phyloP scores from a whole-genome alignment of 352 stramenopile genomes.

The Pythium graminicola region DNA sequence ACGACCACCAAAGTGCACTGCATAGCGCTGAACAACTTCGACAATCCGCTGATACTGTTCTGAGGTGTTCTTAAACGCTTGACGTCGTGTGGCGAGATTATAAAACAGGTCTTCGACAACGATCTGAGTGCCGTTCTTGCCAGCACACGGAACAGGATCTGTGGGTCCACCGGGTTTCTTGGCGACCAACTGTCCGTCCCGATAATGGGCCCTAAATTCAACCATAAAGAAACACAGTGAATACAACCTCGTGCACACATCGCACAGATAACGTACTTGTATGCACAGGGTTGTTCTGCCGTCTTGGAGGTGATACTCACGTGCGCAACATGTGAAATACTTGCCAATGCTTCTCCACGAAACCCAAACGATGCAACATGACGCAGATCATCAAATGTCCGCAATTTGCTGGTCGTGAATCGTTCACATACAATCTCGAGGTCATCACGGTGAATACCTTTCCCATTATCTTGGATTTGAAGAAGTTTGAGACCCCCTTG shows the following conservation, averaged over 20 bases:
- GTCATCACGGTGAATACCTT: slow-evolving; percentile 89
- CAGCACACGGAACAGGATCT: slow-evolving; percentile 63
- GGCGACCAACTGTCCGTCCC: slow-evolving; percentile 83
- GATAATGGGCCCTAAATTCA: slow-evolving; percentile 88
- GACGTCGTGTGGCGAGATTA: slow-evolving; percentile 92
- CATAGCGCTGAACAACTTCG: slow-evolving; percentile 95
- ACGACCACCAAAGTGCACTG: slow-evolving; percentile 87
- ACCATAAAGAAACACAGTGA: no score
- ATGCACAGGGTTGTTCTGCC: slow-evolving; percentile 64
- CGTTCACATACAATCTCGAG: slow-evolving; percentile 94
- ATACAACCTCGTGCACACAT: slow-evolving; percentile 1
- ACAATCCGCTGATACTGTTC: slow-evolving; percentile 95
- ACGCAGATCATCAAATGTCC: slow-evolving; percentile 92
- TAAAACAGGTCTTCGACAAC: slow-evolving; percentile 97
- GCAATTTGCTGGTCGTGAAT: slow-evolving; percentile 98
- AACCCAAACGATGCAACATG: slow-evolving; percentile 97
- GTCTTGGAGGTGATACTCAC: slow-evolving; percentile 89
- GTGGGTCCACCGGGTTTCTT: slow-evolving; percentile 55
- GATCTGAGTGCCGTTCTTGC: slow-evolving; percentile 79
- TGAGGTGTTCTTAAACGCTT: slow-evolving; percentile 88
- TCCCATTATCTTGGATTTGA: slow-evolving; percentile 94
- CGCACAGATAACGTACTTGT: slow-evolving; percentile 41
- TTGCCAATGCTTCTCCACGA: slow-evolving; percentile 97
- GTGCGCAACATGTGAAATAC: slow-evolving; percentile 93
- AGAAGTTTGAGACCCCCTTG: slow-evolving; percentile 91